Evolutionary conservation across 192 early-diverging fungal genomes (phyloP), one percentile per base, ranked within the genome.

Genomic region (Podila horticola): DNA sequence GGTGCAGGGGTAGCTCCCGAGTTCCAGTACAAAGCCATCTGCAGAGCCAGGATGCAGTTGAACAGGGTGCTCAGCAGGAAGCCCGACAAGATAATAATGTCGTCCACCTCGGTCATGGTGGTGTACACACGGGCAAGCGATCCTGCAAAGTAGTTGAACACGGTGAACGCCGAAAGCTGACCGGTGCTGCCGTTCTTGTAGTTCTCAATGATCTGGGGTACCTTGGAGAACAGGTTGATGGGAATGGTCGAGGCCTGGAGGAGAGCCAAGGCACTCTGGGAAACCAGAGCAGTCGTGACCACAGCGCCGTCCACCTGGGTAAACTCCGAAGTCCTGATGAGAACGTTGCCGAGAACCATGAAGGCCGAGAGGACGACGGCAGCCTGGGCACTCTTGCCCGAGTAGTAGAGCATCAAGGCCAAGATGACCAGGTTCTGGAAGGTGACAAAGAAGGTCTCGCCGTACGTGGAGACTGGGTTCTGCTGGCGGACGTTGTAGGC

Each of bases 181-280:
- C 98, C 98, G 17, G 97, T 97, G 61, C 89, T 92, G 31, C 90
- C 86, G 82, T 94, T 95, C 61, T 86, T 86, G 72, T 91, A 93
- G 85, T 96, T 99, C 63, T 90, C 86, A 59, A 87, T 88, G 41
- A 98, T 96, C 84, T 99, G 97, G 31, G 97, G 97, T 9, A 97
- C 84, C 76, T 96, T 94, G 64, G 92, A 93, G 13, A 90, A 90
- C 31, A 97, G 82, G 22, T 90, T 89, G 71, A 97, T 85, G 34
- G 95, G 91, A 66, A 97, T 95, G 8, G 94, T 93, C 26, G 83
- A 74, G 15, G 90, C 88, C 69, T 96, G 94, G 22, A 99, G 82
- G 31, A 86, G 72, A 45, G 86, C 83, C 63, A 99, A 81, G 17
- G 92, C 50, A 1, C 72, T 64, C 11, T 74, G 51, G 10, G 85